A percentile compares a stretch with the other conserved stretches of the same genome.
These are phyloP conservation scores for Salicornia ramosissima DNA, from an alignment of 148 eudicot species.

Conservation along the genomic window DNA sequence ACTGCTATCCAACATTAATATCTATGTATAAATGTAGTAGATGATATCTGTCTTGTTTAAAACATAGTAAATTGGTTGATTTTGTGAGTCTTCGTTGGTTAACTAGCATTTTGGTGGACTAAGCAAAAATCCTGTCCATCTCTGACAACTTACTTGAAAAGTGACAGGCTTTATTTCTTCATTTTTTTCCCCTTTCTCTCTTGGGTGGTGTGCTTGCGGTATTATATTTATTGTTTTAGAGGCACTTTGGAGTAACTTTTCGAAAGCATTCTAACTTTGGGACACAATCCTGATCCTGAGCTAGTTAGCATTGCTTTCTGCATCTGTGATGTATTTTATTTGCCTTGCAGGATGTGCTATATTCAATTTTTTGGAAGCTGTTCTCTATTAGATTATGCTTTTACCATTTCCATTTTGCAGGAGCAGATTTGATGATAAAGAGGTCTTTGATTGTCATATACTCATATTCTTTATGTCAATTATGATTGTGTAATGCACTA, in stretches of 20 bases:
- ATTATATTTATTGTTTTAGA: not conserved
- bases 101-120: not conserved
- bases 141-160: not conserved
- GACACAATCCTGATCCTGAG: not conserved
- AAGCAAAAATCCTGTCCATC: not conserved
- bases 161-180: not conserved
- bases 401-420: not conserved
- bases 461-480: too few species aligned
- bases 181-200: not conserved
- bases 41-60: not conserved
- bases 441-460: not conserved
- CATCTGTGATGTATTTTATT: not conserved
- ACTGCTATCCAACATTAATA: not conserved
- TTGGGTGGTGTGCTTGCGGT: not conserved
- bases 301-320: not conserved
- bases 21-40: not conserved
- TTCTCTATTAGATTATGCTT: not conserved
- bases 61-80: not conserved
- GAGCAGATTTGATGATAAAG: not conserved
- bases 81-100: not conserved
- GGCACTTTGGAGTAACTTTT: not conserved
- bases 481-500: not conserved
- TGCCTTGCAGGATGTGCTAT: too few species aligned
- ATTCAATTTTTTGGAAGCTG: not conserved
- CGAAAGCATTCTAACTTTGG: not conserved